Percentiles rank a stretch among this genome's conserved stretches.
Evolutionary conservation across 192 early-diverging fungal species (phyloP).

Genomic region (Chytriomyces confervae): DNA sequence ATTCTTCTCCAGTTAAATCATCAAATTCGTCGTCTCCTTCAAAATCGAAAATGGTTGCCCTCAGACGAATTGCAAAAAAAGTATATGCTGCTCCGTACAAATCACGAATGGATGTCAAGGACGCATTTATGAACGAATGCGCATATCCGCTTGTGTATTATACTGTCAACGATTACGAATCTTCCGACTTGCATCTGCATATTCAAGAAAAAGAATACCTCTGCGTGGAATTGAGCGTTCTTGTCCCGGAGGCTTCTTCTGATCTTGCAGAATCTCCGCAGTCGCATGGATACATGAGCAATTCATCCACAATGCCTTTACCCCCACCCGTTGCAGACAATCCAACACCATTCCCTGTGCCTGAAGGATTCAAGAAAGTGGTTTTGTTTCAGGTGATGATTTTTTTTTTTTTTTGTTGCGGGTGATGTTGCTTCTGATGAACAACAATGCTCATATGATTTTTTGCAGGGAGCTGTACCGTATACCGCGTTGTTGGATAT

Average conservation of each 20-base stretch:
- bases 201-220: slow-evolving; percentile 86
- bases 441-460: neutral
- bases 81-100: slow-evolving; percentile 91
- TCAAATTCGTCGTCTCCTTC: slow-evolving; percentile 29
- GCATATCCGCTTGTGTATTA: slow-evolving; percentile 93
- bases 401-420: neutral
- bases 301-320: slow-evolving; percentile 34
- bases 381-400: slow-evolving; percentile 63
- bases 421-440: neutral
- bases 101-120: slow-evolving; percentile 89
- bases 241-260: slow-evolving; percentile 62
- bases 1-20: slow-evolving; percentile 1
- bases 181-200: slow-evolving; percentile 85
- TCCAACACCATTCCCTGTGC: slow-evolving; percentile 60
- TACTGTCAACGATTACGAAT: slow-evolving; percentile 91
- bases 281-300: neutral
- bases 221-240: slow-evolving; percentile 85
- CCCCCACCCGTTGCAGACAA: slow-evolving; percentile 47
- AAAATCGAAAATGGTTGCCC: slow-evolving; percentile 74
- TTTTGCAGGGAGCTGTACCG: slow-evolving; percentile 82
- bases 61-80: slow-evolving; percentile 74
- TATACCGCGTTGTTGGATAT: slow-evolving; percentile 82
- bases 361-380: slow-evolving; percentile 69
- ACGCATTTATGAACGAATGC: slow-evolving; percentile 83
- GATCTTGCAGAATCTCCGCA: neutral